Evolutionary conservation across 1,284 basidiomycete genomes (phyloP).

Genomic region (Pisolithus thermaeus): DNA sequence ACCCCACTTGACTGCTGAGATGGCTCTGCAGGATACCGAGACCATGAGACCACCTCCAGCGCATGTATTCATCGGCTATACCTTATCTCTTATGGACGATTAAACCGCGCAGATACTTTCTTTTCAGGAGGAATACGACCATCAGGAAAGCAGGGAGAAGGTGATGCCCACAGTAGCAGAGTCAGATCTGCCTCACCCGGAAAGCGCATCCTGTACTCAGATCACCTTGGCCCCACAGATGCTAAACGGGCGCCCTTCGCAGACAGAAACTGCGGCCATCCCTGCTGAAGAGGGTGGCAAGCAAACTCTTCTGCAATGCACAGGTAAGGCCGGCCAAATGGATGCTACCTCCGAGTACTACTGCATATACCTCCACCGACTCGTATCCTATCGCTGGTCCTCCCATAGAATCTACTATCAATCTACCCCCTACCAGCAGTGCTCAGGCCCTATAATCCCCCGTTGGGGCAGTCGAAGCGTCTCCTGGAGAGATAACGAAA

Average conservation of each 20-base stretch:
- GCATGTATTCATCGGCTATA: conserved; percentile 33
- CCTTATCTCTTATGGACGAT: conserved; percentile 51
- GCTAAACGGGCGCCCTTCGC: conserved; percentile 37
- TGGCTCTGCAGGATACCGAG: too few relatives aligned
- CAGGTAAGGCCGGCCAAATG: conserved; percentile 23
- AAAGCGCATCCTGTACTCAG: conserved; percentile 34
- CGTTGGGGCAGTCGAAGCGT: conserved; percentile 36
- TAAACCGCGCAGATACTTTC: conserved; percentile 47
- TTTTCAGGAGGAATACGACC: conserved; percentile 39
- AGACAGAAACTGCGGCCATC: conserved; percentile 15
- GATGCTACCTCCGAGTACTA: conserved; percentile 24
- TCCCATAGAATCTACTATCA: conserved; percentile 16
- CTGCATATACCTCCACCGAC: conserved; percentile 34
- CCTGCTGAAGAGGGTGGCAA: conserved; percentile 27
- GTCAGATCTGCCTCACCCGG: conserved; percentile 48
- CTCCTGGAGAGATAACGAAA: conserved; percentile 38
- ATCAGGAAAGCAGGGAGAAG: too few relatives aligned
- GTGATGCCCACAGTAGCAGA: conserved; percentile 45
- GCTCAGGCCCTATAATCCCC: conserved; percentile 55
- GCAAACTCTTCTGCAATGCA: conserved; percentile 65
- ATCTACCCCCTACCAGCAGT: conserved; percentile 30
- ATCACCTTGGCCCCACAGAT: conserved; percentile 12
- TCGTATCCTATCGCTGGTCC: conserved; percentile 2
- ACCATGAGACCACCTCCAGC: too few relatives aligned
- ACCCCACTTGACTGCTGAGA: too few relatives aligned